Conservation (phyloP, 1,139 yeast species). For the Hemisphaericaspora subhashii region DNA sequence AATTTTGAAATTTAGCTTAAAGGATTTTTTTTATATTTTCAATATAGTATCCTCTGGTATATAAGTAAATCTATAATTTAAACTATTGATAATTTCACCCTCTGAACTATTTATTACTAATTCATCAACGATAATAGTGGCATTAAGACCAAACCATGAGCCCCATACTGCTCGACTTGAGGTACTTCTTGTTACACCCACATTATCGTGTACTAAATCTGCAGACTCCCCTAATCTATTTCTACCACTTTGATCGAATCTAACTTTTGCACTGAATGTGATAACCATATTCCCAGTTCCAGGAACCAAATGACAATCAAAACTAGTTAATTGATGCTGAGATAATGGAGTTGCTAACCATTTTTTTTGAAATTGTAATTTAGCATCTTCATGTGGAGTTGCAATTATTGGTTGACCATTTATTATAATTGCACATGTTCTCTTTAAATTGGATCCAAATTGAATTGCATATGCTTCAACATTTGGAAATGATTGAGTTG, state of each 20-base stretch:
- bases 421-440: slow-evolving; percentile 51
- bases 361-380: slow-evolving; percentile 58
- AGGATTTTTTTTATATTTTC: slow-evolving; percentile 22
- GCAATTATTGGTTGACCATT: slow-evolving; percentile 64
- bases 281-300: slow-evolving; percentile 59
- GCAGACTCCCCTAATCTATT: slow-evolving; percentile 64
- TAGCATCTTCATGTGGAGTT: slow-evolving; percentile 41
- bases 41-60: slow-evolving; percentile 59
- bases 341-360: slow-evolving; percentile 66
- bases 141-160: slow-evolving; percentile 65
- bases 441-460: slow-evolving; percentile 49
- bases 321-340: slow-evolving; percentile 60
- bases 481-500: slow-evolving; percentile 27
- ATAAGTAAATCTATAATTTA: slow-evolving; percentile 66
- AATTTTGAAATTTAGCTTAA: slow-evolving; percentile 12
- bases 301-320: slow-evolving; percentile 72
- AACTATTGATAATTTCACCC: slow-evolving; percentile 50
- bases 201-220: slow-evolving; percentile 31
- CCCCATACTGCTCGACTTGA: slow-evolving; percentile 53
- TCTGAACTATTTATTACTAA: slow-evolving; percentile 42
- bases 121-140: slow-evolving; percentile 61
- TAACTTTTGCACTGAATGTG: slow-evolving; percentile 61
- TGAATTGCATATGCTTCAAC: slow-evolving; percentile 54
- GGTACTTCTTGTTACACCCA: slow-evolving; percentile 12
- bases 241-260: slow-evolving; percentile 73